A percentile compares a stretch with the other conserved stretches of the same genome.
Conservation (phyloP, 2,329 filamentous ascomycete genomes). For the Clonostachys chloroleuca region DNA sequence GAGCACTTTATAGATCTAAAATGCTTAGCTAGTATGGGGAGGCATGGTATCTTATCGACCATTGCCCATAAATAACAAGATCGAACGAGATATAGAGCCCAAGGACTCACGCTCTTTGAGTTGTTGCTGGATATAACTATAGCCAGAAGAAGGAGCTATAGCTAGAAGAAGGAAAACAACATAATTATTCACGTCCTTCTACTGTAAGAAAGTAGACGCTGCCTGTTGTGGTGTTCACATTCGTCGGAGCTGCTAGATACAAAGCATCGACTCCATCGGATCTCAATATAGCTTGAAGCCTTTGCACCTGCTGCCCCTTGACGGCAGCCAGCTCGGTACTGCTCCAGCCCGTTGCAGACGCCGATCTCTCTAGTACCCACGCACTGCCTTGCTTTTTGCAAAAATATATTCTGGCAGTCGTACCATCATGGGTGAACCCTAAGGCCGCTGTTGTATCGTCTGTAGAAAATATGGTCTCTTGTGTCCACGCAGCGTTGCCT, state of each 20-base stretch:
- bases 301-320: constrained; percentile 6
- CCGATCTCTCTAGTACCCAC: constrained; percentile 10
- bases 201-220: constrained; percentile 5
- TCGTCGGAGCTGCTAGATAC: constrained; percentile 9
- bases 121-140: too few relatives aligned
- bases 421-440: constrained; percentile 9
- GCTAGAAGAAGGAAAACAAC: too few relatives aligned
- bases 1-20: too few relatives aligned
- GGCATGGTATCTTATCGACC: too few relatives aligned
- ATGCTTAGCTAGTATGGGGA: too few relatives aligned
- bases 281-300: constrained; percentile 9
- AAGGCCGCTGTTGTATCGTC: constrained; percentile 10
- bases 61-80: too few relatives aligned
- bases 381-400: constrained; percentile 7
- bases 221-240: constrained; percentile 8
- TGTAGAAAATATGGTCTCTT: constrained; percentile 7
- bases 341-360: constrained; percentile 4
- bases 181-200: too few relatives aligned
- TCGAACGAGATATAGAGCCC: too few relatives aligned
- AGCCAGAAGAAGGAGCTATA: too few relatives aligned
- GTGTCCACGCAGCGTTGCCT: constrained; percentile 8
- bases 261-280: constrained; percentile 8
- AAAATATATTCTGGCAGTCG: constrained; percentile 10
- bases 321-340: constrained; percentile 5
- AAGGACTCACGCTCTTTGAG: too few relatives aligned